Base-by-base conservation (phyloP, 495 filamentous ascomycete species). In the Hyaloscypha finlandica region DNA sequence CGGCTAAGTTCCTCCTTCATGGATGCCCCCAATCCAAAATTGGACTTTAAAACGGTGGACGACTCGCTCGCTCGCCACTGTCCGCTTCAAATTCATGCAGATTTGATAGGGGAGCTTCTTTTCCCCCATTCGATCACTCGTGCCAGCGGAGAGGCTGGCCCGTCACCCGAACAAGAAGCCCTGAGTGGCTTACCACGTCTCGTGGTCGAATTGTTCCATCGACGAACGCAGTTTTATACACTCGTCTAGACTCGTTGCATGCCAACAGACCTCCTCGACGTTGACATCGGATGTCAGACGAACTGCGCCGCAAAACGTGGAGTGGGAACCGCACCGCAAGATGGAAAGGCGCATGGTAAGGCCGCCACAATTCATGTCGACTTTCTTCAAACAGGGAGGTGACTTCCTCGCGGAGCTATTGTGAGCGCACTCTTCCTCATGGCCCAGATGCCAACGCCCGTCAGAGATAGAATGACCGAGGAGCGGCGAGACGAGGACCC, bases 1-100 rank as follows among this genome's bases (percentile, higher is more conserved):
- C 42, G 61, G 61, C 54, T 63, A 63, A 63, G 61, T 3, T 56
- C 53, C 20, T 19, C n/a, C 53, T 53, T 4, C 53, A 56, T 56
- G 53, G 29, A 29, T 29, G 22, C 20, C 20, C 29, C 42, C 42
- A 48, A 48, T 4, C 42, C 42, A 19, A 16, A 48, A 4, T 3
- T 48, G 16, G 42, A 14, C 16, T 19, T 48, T 6, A 16, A 25
- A 25, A 48, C 35, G 6, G 42, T 19, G 1, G 16, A 16, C 42
- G 42, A 48, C 11, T 48, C 42, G 9, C 16, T 48, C 42, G 42
- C 42, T 48, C 42, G 42, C 42, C 42, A 11, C 42, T 16, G 42
- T 19, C 42, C 42, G 42, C 42, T 48, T 48, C 16, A 48, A 14
- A 48, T 16, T 11, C 42, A 48, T 48, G 42, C 42, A 48, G 8